Evolutionary conservation across 2,329 filamentous ascomycete genomes (phyloP).

Genomic region (Domatiomyces globalis): DNA sequence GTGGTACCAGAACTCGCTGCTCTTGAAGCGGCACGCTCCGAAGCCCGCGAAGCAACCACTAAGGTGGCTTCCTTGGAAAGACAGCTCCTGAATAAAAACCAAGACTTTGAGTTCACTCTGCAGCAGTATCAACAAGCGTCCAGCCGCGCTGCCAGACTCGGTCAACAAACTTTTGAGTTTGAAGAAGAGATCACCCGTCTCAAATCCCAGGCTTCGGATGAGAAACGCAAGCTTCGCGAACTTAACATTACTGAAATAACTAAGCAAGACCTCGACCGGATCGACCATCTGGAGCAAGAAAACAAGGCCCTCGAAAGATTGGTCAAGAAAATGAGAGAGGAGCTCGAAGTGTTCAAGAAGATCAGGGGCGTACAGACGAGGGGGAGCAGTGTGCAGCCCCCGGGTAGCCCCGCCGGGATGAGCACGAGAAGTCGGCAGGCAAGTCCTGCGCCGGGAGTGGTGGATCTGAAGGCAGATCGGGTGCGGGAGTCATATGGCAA

Average conservation of each 20-base stretch:
- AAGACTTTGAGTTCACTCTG: slow-evolving; percentile 33
- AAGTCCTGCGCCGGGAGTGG: slow-evolving; percentile 10
- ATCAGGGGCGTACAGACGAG: slow-evolving; percentile 19
- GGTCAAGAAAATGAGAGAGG: slow-evolving; percentile 31
- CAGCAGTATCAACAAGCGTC: slow-evolving; percentile 35
- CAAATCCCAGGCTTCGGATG: slow-evolving; percentile 25
- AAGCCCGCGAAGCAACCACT: slow-evolving; percentile 16
- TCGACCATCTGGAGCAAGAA: slow-evolving; percentile 26
- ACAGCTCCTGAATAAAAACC: slow-evolving; percentile 28
- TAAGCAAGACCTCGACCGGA: slow-evolving; percentile 24
- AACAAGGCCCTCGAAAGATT: slow-evolving; percentile 26
- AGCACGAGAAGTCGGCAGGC: slow-evolving; percentile 14
- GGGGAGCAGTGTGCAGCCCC: slow-evolving; percentile 19
- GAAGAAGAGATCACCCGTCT: slow-evolving; percentile 26
- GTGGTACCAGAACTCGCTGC: slow-evolving; percentile 25
- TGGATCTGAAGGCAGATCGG: neutral
- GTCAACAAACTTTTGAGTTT: slow-evolving; percentile 26
- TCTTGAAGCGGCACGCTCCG: slow-evolving; percentile 28
- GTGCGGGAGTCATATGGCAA: neutral
- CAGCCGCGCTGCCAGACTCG: slow-evolving; percentile 29
- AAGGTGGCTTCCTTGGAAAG: slow-evolving; percentile 24
- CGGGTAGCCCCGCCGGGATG: slow-evolving; percentile 12
- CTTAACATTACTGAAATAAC: slow-evolving; percentile 25
- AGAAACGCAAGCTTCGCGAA: slow-evolving; percentile 26
- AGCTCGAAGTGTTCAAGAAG: slow-evolving; percentile 30